phyloP scores from a whole-genome alignment of 306 rosid species.

The Dryas alaskensis region DNA sequence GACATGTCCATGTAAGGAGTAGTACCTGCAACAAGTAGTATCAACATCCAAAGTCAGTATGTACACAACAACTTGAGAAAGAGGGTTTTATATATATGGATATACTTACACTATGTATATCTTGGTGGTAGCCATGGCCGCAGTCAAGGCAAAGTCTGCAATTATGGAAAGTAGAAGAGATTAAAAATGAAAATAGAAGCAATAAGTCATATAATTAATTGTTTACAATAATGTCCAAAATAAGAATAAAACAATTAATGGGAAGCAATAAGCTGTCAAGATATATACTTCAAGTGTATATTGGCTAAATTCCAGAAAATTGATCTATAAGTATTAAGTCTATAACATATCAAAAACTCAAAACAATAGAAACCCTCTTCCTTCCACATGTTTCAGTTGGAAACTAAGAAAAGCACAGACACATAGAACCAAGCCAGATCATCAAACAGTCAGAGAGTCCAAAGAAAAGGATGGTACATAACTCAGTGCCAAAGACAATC shows the following conservation, averaged over 20 bases:
- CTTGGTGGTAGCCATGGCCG: conserved; percentile 64
- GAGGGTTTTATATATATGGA: not conserved
- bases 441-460: not conserved
- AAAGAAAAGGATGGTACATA: not conserved
- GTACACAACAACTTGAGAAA: not conserved
- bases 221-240: too few relatives aligned
- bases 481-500: too few relatives aligned
- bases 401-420: not conserved
- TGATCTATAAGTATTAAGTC: too few relatives aligned
- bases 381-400: not conserved
- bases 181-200: too few relatives aligned
- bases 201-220: too few relatives aligned
- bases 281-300: too few relatives aligned
- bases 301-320: too few relatives aligned
- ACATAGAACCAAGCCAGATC: not conserved
- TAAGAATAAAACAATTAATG: too few relatives aligned
- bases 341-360: not conserved
- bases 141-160: not conserved
- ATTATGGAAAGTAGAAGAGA: too few relatives aligned
- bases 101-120: conserved; percentile 69
- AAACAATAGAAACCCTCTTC: not conserved
- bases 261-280: too few relatives aligned
- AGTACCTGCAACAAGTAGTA: conserved; percentile 49
- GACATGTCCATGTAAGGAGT: conserved; percentile 85
- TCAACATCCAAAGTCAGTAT: not conserved